These are phyloP conservation scores for Leccinum broughii DNA, from an alignment of 768 basidiomycete genomes.

Conservation along the genomic window DNA sequence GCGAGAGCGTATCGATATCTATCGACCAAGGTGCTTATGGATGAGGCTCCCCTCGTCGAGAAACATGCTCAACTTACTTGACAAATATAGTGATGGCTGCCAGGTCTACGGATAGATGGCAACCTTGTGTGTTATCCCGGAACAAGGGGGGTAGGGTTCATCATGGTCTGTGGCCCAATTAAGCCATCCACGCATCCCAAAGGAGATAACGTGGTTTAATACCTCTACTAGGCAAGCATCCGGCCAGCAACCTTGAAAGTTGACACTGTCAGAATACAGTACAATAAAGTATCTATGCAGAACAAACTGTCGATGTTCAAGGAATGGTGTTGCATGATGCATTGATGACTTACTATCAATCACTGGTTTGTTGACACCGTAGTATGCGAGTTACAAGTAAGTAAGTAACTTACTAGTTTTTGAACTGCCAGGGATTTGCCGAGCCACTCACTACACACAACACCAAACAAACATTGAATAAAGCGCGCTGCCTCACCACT, in stretches of 20 bases:
- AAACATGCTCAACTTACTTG: background rate
- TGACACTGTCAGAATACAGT: background rate
- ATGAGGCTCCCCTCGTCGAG: background rate
- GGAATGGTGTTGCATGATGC: background rate
- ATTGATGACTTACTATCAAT: background rate
- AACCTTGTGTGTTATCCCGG: background rate
- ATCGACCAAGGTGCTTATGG: background rate
- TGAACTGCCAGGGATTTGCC: conserved; percentile 11
- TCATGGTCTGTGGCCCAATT: background rate
- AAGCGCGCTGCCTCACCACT: background rate
- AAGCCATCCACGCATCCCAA: background rate
- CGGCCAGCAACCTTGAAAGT: background rate
- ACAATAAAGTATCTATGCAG: background rate
- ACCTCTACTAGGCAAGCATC: background rate
- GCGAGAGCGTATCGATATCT: background rate
- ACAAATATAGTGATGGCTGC: background rate
- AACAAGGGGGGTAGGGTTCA: background rate
- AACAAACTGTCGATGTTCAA: background rate
- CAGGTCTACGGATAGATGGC: background rate
- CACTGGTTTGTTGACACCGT: background rate
- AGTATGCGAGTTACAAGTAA: background rate
- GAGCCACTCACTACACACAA: conserved; percentile 13
- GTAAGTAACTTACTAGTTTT: too few relatives aligned
- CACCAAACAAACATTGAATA: conserved; percentile 24
- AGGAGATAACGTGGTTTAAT: conserved; percentile 4